A percentile compares a stretch with the other conserved stretches of the same genome.
These are phyloP conservation scores for Colletotrichum sojae DNA, from an alignment of 2,329 filamentous ascomycete species.

Conservation along the genomic window DNA sequence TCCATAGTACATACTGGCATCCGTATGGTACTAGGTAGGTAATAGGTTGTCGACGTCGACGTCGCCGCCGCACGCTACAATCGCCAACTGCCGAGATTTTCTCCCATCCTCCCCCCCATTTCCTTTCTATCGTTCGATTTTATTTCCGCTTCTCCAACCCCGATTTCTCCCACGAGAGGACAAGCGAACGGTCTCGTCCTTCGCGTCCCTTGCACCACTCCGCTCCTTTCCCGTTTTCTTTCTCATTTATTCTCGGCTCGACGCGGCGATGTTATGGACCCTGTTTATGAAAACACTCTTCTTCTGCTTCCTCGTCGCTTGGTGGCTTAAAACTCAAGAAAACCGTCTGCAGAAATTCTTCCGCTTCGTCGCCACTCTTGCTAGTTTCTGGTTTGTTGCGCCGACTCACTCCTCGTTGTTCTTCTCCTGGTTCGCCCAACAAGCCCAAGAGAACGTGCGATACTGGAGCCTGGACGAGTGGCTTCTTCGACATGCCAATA, in stretches of 20 bases:
- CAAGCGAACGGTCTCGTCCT: conserved; percentile 39
- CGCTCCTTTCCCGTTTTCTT: conserved; percentile 23
- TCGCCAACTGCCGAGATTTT: conserved; percentile 40
- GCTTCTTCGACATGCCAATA: conserved; percentile 65
- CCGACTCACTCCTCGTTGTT: conserved; percentile 36
- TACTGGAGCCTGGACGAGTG: conserved; percentile 61
- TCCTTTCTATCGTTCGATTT: conserved; percentile 29
- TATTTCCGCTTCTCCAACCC: conserved; percentile 29
- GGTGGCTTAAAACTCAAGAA: conserved; percentile 41
- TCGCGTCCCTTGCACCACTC: conserved; percentile 30
- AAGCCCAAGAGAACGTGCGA: conserved; percentile 39
- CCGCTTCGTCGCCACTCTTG: conserved; percentile 35
- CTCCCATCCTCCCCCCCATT: conserved; percentile 33
- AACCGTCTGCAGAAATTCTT: conserved; percentile 39
- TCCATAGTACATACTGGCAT: no score
- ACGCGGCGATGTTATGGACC: conserved; percentile 44
- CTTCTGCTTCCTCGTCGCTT: conserved; percentile 42
- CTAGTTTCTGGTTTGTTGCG: conserved; percentile 40
- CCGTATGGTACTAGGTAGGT: no score
- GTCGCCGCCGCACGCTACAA: conserved; percentile 31
- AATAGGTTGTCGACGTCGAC: conserved; percentile 20
- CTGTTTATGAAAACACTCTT: conserved; percentile 42
- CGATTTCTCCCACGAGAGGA: conserved; percentile 30
- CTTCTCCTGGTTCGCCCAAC: conserved; percentile 39
- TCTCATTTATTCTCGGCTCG: conserved; percentile 30